Conservation (phyloP, 2,329 filamentous ascomycete species). For the Colletotrichum nymphaeae region DNA sequence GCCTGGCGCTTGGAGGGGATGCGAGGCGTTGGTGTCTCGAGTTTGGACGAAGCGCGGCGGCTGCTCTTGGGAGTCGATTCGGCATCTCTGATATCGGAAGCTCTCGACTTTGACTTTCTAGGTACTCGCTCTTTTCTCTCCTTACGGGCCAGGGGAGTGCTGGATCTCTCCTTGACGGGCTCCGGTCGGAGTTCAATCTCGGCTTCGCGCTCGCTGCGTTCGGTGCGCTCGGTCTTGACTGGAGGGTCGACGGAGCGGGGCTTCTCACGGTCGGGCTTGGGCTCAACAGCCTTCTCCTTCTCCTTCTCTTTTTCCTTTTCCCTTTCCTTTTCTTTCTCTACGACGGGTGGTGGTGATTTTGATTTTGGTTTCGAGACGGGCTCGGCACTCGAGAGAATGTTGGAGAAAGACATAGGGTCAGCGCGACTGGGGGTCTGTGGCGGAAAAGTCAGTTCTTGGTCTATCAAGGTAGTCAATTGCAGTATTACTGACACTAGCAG, state of each 20-base stretch:
- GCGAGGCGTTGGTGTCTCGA: slow-evolving; percentile 59
- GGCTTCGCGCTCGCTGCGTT: slow-evolving; percentile 45
- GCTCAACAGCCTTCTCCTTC: slow-evolving; percentile 37
- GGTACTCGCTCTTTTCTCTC: slow-evolving; percentile 43
- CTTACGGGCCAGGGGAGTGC: slow-evolving; percentile 29
- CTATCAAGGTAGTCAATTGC: not conserved
- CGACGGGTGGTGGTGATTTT: slow-evolving; percentile 25
- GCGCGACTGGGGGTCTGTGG: slow-evolving; percentile 77
- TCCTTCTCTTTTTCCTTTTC: slow-evolving; percentile 25
- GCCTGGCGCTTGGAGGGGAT: slow-evolving; percentile 68
- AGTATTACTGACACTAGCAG: slow-evolving; percentile 48
- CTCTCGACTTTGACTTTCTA: slow-evolving; percentile 60
- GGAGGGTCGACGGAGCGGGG: slow-evolving; percentile 39
- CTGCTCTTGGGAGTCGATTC: slow-evolving; percentile 59
- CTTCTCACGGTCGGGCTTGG: slow-evolving; percentile 36
- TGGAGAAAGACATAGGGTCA: slow-evolving; percentile 96
- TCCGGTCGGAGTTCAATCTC: slow-evolving; percentile 36
- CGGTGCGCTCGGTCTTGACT: slow-evolving; percentile 49
- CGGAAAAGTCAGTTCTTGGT: not conserved
- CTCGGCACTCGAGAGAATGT: slow-evolving; percentile 86
- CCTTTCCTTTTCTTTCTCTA: slow-evolving; percentile 20
- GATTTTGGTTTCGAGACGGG: slow-evolving; percentile 66
- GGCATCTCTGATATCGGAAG: slow-evolving; percentile 62
- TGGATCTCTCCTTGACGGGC: slow-evolving; percentile 29
- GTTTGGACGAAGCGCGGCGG: slow-evolving; percentile 64